Base-by-base conservation (phyloP, 163 green algal species). In the Volvox carteri region DNA sequence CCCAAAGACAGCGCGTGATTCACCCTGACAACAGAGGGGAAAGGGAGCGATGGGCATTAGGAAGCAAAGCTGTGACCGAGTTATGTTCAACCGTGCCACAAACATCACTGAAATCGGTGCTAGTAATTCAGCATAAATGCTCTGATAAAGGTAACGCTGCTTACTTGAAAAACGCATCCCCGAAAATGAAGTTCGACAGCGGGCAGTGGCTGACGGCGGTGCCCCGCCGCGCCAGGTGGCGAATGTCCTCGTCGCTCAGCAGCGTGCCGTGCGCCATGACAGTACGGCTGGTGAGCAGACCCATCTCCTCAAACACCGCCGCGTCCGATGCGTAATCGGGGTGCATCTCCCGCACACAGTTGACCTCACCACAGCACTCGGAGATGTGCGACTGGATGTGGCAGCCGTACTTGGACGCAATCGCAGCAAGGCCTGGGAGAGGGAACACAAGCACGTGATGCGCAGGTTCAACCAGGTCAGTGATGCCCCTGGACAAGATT, bases 211-310 rank as follows among this genome's bases (percentile, higher is more conserved):
- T 86, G 9, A 97, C 85, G 6, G 90, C 90, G 18, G 94, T 92
- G 25, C 93, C 88, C 11, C 73, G 74, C 0, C 81, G 67, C 4
- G 91, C 93, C 90, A 97, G 86, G 42, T 94, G 60, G 21, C 41
- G 19, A 52, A 96, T 92, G 84, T 95, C 95, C 39, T 86, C 75
- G 28, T 94, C 89, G 9, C 60, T 91, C 33, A 96, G 91, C 84
- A 95, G 92, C 30, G 93, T 95, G 54, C 92, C 95, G 42, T 97
- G 95, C 16, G 95, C 95, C 91, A 96, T 96, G 25, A 97, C 86
- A 1, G 91, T 90, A 58, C 93, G 83, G 37, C 21, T 30, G 0
- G 79, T 92, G 60, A 97, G 90, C 70, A 95, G 89, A 7, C 94
- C 95, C 33, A 93, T 90, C 9, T 85, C 77, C 48, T 95, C 90